Evolutionary conservation across 768 basidiomycete species (phyloP), one percentile per base, ranked within the genome.

Genomic region (Tubosaeta sp.): DNA sequence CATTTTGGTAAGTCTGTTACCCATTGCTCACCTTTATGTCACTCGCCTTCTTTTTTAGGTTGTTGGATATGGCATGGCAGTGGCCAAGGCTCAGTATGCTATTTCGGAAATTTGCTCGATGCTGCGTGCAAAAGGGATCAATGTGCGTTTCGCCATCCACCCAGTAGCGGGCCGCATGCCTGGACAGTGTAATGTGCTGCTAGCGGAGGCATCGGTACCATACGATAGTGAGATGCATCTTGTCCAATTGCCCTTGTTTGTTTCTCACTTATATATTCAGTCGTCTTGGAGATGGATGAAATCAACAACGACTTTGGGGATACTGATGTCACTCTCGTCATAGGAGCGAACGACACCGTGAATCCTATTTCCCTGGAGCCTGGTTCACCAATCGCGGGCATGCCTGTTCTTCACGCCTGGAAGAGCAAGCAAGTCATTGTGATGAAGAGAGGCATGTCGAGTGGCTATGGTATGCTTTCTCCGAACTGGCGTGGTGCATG

Each of bases 121-220:
- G 70, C 76, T 93, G 35, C 75, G 85, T 44, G 75, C 83, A 7
- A 89, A 84, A 62, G 89, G 82, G 12, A 76, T 91, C 61, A 89
- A 84, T 46, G 88, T 91, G 39, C 83, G 88, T 70, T 91, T 91
- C 63, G 88, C 88, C 10, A 91, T 91, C 50, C 91, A 94, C 62
- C 91, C 91, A 11, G 91, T 94, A 13, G 91, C 91, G 38, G 91
- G 91, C 47, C 85, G 91, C 43, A 94, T 94, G 91, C 91, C 91
- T 12, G 91, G 91, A 39, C 88, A 94, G 71, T 91, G 90, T 66
- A 94, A 94, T 61, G 90, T 94, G n/a, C 77, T 94, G 43, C 74
- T 94, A 6, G 91, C 91, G 5, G 91, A 94, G 65, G 91, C 91
- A 3, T 86, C 88, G 6, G 91, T 94, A 13, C 91, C 91, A 3